A percentile compares a stretch with the other conserved stretches of the same genome.
These are phyloP conservation scores for Paraconiothyrium brasiliense DNA, from an alignment of 2,329 filamentous ascomycete species.

Conservation along the genomic window DNA sequence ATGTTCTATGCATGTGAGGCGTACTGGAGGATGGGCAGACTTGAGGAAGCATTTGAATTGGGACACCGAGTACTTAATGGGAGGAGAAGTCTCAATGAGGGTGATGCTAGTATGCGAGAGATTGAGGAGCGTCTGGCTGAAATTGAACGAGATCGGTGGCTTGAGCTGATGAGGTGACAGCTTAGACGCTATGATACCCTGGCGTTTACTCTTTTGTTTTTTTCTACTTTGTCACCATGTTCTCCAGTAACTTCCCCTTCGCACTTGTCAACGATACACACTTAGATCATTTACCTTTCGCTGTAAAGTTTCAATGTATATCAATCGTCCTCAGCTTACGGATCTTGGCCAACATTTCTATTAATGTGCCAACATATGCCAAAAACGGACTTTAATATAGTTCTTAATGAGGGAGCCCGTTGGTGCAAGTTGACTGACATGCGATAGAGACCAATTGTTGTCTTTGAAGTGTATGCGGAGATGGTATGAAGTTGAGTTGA, in stretches of 20 bases:
- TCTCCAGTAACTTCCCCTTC: not conserved
- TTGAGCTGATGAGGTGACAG: not conserved
- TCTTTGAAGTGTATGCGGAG: not conserved
- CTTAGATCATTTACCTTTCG: no score
- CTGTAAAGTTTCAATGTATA: no score
- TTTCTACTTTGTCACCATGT: not conserved
- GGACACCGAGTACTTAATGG: not conserved
- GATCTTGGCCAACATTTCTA: no score
- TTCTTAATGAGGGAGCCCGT: no score
- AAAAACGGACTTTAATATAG: no score
- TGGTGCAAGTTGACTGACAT: no score
- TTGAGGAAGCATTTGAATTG: not conserved
- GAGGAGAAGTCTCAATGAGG: not conserved
- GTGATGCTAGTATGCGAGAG: not conserved
- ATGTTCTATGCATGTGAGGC: slow-evolving; percentile 11
- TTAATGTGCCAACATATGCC: no score
- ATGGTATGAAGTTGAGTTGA: not conserved
- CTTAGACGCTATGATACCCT: not conserved
- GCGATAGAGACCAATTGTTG: no score
- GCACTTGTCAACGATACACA: no score
- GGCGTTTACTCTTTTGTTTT: not conserved
- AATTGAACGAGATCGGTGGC: not conserved
- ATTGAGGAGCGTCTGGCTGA: not conserved
- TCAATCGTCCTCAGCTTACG: no score
- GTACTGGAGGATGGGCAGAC: not conserved